Base-by-base conservation (phyloP, 768 basidiomycete species). In the Russula olivacea region DNA sequence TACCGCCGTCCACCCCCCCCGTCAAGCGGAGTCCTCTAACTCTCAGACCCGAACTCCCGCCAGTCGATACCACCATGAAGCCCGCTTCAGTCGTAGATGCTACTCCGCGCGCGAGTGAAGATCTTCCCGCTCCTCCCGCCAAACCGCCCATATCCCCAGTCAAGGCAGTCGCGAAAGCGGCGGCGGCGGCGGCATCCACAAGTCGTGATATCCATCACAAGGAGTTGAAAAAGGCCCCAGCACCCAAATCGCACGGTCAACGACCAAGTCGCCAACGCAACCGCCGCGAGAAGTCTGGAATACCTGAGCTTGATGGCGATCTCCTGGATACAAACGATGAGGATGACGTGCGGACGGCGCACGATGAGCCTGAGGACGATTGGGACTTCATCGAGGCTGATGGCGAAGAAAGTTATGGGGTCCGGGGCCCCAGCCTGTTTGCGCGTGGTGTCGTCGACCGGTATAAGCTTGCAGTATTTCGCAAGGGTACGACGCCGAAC, bases 371-470 rank as follows among this genome's bases (percentile, higher is more conserved):
- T 58, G 91, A 93, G 55, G 89, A 92, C 47, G 93, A 93, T 61
- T 96, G 93, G 93, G 93, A 94, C 80, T 83, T 94, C 66, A 81
- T 96, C 64, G 90, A 93, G 69, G 83, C 82, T 43, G 89, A 77
- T 6, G 87, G 88, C 66, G 91, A 91, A 71, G 91, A 92, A 61
- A 80, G 86, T 64, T 93, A 93, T 65, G 91, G 91, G 19, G 77
- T 86, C 28, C 85, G 86, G 70, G 91, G 85, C 8, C 83, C 84
- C 21, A 93, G 87, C 70, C 80, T 94, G 43, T 94, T 93, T 71
- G 88, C 93, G 48, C 85, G 92, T n/a, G 93, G 93, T 6, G 89
- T 94, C 53, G 91, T 93, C 56, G 93, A 96, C 72, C 81, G 88
- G 58, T 96, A 95, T 72, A 80, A 84, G 61, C 77, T 96, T 58